Evolutionary conservation across 768 basidiomycete species (phyloP), one percentile per base, ranked within the genome.

Genomic region (Russula griseocarnosa): DNA sequence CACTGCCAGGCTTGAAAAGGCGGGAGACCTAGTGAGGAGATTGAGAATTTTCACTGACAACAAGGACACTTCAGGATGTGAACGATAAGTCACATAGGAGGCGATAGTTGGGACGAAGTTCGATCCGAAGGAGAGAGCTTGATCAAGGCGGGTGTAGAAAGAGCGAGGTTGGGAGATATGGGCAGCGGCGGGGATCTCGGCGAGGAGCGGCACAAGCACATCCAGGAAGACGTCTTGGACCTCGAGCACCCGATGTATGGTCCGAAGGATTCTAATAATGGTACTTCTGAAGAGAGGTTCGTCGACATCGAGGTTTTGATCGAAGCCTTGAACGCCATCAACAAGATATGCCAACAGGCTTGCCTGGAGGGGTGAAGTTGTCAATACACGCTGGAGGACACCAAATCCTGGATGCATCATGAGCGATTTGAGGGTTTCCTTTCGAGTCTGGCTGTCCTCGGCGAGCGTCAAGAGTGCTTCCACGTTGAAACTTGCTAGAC

Each of bases 201-300:
- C 77, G 9, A 95, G 81, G 24, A 88, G 76, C 2, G 93, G 92
- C 3, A 96, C 76, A 55, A 96, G 82, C 26, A 94, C 86, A 60
- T 98, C 94, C 47, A 94, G 79, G 79, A 95, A 97, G 60, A 93
- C 82, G 55, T 90, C 86, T 71, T 98, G 94, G 30, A 93, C 81
- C 66, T 94, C 90, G 62, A 98, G 77, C 0, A 90, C 81, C 1
- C 93, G 86, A 65, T 86, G 83, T 18, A 92, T 79, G 66, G 96
- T 92, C 58, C 94, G 80, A 40, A 98, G 78, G 8, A 91, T 83
- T 16, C 94, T 88, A 22, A 86, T 77, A 66, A 97, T 88, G 4
- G 90, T 90, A 53, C 81, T 81, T 38, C 82, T 80, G 76, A 92
- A 91, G 71, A 81, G 85, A 0, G 86, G 81, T 72, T 92, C 82